Evolutionary conservation across 1,284 basidiomycete species (phyloP).

Genomic region (Wolfiporia cocos): DNA sequence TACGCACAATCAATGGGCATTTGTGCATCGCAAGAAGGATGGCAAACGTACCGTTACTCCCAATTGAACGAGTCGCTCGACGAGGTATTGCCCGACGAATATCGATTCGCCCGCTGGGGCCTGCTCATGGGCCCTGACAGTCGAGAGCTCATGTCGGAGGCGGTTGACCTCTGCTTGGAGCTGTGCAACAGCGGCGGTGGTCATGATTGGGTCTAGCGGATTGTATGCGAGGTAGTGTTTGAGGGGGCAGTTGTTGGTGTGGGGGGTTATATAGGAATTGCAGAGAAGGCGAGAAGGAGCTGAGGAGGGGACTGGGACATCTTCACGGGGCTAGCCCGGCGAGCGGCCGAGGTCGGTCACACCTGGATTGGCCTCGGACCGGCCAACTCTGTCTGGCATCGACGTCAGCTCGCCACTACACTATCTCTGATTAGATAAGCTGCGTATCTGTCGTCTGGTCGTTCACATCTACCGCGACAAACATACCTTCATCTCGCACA

Average conservation of each 20-base stretch:
- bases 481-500: too few relatives aligned
- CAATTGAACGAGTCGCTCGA: slow-evolving; percentile 64
- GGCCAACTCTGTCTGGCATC: too few relatives aligned
- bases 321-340: neutral
- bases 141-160: slow-evolving; percentile 47
- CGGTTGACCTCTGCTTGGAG: slow-evolving; percentile 49
- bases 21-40: neutral
- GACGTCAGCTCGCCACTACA: too few relatives aligned
- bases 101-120: slow-evolving; percentile 36
- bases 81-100: slow-evolving; percentile 64
- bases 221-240: neutral
- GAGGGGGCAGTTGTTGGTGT: too few relatives aligned
- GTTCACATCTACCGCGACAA: too few relatives aligned
- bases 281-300: neutral
- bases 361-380: neutral
- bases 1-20: slow-evolving; percentile 22
- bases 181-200: slow-evolving; percentile 20
- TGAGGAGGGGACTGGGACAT: too few relatives aligned
- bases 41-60: slow-evolving; percentile 49
- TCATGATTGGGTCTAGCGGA: slow-evolving; percentile 6
- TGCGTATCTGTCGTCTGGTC: too few relatives aligned
- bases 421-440: too few relatives aligned
- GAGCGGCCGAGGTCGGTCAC: neutral
- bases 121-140: slow-evolving; percentile 28
- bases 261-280: neutral